Base-by-base conservation (phyloP, 257 asterid genomes). In the Primulina eburnea region DNA sequence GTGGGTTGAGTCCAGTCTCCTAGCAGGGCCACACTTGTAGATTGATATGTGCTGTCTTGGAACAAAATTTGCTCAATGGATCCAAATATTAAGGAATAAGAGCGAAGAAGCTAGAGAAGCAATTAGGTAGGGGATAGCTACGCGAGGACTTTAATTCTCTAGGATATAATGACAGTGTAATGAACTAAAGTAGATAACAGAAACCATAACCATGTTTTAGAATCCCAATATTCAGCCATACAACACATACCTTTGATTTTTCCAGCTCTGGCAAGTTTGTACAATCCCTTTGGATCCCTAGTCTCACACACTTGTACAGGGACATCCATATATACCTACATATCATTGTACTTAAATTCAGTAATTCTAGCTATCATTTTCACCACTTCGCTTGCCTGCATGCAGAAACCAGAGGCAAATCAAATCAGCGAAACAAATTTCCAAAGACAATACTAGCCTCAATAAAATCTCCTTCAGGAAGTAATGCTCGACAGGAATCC, bases 261-360 rank as follows among this genome's bases (percentile, higher is more conserved):
- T 70, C 99, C 97, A 64, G 96, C 95, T 71, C 99, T 88, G 55
- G 99, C 96, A 58, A 94, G 97, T 83, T 94, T 91, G 89, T 94
- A 94, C 76, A 94, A 67, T 71, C 99, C 99, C 86, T 94, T 94
- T 35, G 99, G 89, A 84, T 94, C 99, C 84, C 99, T 91, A 63
- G 93, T 68, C 84, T 94, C 98, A 40, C 99, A 94, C 69, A 94
- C 82, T 74, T 85, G 74, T 40, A 94, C 81, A 77, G 99, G 97
- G 64, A 89, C 98, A 68, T 94, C 92, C 97, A 94, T 84, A 74
- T 85, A 89, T 30, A 94, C 98, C 99, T 94, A 80, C 67, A 84
- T 33, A 66, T 24, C 72, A 72, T 65, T 35, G 5, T 28, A 24
- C 28, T 73, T 18, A 47, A 52, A 52, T 8, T 20, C 70, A 59